These are phyloP conservation scores for Dactylis glomerata DNA, from an alignment of 176 grass and related monocot genomes.

Conservation along the genomic window DNA sequence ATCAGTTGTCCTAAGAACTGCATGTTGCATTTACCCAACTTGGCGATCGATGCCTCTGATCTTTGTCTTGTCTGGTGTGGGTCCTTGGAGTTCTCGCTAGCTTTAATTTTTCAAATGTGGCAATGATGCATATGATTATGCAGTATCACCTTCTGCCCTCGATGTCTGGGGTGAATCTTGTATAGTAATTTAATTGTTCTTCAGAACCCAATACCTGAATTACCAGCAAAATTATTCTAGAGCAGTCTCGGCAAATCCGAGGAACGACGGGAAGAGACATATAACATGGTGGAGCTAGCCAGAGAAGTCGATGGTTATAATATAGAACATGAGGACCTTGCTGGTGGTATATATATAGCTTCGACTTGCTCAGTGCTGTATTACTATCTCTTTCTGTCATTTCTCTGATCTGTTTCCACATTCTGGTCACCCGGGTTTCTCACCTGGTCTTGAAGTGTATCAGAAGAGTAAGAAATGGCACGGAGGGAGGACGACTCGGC, in stretches of 20 bases:
- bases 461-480: conserved; percentile 6
- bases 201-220: not conserved
- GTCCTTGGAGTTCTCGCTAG: not conserved
- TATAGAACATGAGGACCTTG: not conserved
- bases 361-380: not conserved
- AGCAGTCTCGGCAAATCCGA: not conserved
- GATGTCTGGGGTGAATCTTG: not conserved
- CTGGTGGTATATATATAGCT: not conserved
- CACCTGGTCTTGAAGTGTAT: not conserved
- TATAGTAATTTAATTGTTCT: not conserved
- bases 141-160: not conserved
- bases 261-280: not conserved
- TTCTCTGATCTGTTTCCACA: not conserved
- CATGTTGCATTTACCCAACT: not conserved
- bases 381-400: not conserved
- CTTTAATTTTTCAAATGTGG: not conserved
- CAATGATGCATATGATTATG: not conserved
- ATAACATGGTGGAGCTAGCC: not conserved
- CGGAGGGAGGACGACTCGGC: conserved; percentile 36
- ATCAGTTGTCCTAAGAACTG: not conserved
- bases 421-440: not conserved
- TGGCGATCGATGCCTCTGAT: not conserved
- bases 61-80: not conserved
- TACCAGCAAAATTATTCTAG: not conserved
- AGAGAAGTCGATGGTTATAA: not conserved